These are phyloP conservation scores for Huntiella abstrusa DNA, from an alignment of 2,329 filamentous ascomycete genomes.

Conservation along the genomic window DNA sequence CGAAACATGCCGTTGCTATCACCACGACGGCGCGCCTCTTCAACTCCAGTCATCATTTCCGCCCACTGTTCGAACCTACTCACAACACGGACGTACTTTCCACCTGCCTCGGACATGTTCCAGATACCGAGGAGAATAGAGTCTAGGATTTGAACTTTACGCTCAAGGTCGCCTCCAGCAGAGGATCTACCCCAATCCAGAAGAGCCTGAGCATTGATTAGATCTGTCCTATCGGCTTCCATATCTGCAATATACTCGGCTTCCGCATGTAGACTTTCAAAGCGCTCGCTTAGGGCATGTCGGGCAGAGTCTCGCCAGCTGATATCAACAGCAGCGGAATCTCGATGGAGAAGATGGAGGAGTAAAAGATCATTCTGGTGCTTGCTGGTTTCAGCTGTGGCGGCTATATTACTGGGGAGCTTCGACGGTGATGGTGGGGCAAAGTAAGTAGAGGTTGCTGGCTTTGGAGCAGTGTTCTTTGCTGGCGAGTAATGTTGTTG, in stretches of 20 bases:
- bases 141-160: slow-evolving; percentile 38
- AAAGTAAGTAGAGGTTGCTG: slow-evolving; percentile 36
- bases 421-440: slow-evolving; percentile 43
- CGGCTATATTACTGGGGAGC: slow-evolving; percentile 38
- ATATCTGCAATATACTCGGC: slow-evolving; percentile 18
- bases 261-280: slow-evolving; percentile 21
- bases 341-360: slow-evolving; percentile 43
- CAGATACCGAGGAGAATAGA: slow-evolving; percentile 37
- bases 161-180: slow-evolving; percentile 26
- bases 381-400: slow-evolving; percentile 36
- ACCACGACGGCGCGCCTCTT: slow-evolving; percentile 23
- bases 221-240: slow-evolving; percentile 28
- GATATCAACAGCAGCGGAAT: slow-evolving; percentile 24
- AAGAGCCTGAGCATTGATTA: slow-evolving; percentile 32
- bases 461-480: slow-evolving; percentile 40
- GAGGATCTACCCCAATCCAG: slow-evolving; percentile 26
- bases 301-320: slow-evolving; percentile 40
- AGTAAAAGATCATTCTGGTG: slow-evolving; percentile 48
- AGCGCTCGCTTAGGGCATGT: slow-evolving; percentile 26
- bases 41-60: slow-evolving; percentile 26
- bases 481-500: slow-evolving; percentile 51
- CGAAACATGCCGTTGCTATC: slow-evolving; percentile 19
- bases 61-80: slow-evolving; percentile 42
- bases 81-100: slow-evolving; percentile 35
- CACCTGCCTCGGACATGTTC: slow-evolving; percentile 34